Conservation (phyloP, 2,329 filamentous ascomycete genomes). For the Didymella pomorum region DNA sequence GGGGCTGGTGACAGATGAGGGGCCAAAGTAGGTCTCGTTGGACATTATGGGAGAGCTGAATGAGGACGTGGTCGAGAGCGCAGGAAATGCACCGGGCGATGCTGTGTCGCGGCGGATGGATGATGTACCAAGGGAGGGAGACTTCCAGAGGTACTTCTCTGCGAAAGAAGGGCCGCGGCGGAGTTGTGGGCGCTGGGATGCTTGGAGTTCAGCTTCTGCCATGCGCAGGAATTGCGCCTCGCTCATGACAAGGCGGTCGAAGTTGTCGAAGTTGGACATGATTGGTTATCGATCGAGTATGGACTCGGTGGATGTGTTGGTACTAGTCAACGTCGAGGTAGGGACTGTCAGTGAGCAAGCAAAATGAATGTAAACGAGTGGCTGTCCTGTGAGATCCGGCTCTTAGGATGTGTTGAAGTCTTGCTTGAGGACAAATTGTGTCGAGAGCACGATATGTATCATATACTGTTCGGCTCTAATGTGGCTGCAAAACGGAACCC, state of each 20-base stretch:
- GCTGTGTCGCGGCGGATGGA: conserved; percentile 12
- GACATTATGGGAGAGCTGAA: conserved; percentile 15
- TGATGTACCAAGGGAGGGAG: conserved; percentile 14
- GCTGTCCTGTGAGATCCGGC: conserved; percentile 23
- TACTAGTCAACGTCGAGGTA: conserved; percentile 3
- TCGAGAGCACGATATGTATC: conserved; percentile 7
- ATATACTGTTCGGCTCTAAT: conserved; percentile 14
- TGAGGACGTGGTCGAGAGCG: conserved; percentile 13
- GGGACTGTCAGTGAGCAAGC: conserved; percentile 14
- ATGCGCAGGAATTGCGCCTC: conserved; percentile 20
- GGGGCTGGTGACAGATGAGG: conserved; percentile 12
- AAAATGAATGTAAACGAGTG: conserved; percentile 15
- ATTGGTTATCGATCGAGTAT: neutral
- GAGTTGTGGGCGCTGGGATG: conserved; percentile 2
- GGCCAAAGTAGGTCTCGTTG: conserved; percentile 9
- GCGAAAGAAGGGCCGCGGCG: conserved; percentile 16
- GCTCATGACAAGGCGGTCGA: conserved; percentile 25
- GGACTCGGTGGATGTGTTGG: neutral
- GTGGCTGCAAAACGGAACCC: conserved; percentile 8
- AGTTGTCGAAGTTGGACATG: conserved; percentile 23
- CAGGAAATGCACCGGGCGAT: conserved; percentile 7
- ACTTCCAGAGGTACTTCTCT: conserved; percentile 19
- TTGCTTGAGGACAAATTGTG: conserved; percentile 11
- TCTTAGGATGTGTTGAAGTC: conserved; percentile 18
- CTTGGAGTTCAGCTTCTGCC: conserved; percentile 14